phyloP scores from a whole-genome alignment of 192 early-diverging fungal genomes.

The Spizellomyces sp. region DNA sequence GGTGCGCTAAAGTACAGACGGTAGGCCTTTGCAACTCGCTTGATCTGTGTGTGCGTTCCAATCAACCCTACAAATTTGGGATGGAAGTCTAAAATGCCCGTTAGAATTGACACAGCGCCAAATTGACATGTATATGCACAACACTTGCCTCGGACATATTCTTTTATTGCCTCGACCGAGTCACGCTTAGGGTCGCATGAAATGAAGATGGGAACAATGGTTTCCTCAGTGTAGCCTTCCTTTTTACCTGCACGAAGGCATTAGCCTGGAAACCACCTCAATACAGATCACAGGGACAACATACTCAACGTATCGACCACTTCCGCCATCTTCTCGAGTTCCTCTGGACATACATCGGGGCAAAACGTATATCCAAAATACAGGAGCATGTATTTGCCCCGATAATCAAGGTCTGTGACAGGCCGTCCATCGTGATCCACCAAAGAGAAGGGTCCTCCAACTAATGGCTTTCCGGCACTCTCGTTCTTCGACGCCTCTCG shows the following conservation, averaged over 20 bases:
- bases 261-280: neutral
- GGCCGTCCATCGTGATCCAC: slow-evolving; percentile 77
- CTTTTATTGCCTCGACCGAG: slow-evolving; percentile 74
- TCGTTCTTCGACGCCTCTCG: slow-evolving; percentile 36
- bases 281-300: slow-evolving; percentile 8
- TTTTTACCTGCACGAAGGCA: slow-evolving; percentile 16
- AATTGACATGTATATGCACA: neutral
- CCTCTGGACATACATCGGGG: slow-evolving; percentile 98
- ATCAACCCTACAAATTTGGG: slow-evolving; percentile 91
- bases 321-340: slow-evolving; percentile 95
- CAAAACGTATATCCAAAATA: slow-evolving; percentile 99
- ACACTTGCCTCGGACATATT: slow-evolving; percentile 49
- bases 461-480: slow-evolving; percentile 75
- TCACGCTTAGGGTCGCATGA: slow-evolving; percentile 97
- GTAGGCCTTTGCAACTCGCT: slow-evolving; percentile 82
- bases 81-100: slow-evolving; percentile 76
- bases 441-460: slow-evolving; percentile 89
- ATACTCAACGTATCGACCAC: slow-evolving; percentile 77
- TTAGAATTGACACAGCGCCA: neutral
- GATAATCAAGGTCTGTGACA: slow-evolving; percentile 75
- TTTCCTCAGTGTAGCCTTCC: slow-evolving; percentile 24
- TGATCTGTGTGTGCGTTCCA: slow-evolving; percentile 82
- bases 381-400: slow-evolving; percentile 83
- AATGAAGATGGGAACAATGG: slow-evolving; percentile 88
- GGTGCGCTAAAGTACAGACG: slow-evolving; percentile 95